phyloP scores from a whole-genome alignment of 1,139 yeast genomes.

The Geotrichum klebahnii region DNA sequence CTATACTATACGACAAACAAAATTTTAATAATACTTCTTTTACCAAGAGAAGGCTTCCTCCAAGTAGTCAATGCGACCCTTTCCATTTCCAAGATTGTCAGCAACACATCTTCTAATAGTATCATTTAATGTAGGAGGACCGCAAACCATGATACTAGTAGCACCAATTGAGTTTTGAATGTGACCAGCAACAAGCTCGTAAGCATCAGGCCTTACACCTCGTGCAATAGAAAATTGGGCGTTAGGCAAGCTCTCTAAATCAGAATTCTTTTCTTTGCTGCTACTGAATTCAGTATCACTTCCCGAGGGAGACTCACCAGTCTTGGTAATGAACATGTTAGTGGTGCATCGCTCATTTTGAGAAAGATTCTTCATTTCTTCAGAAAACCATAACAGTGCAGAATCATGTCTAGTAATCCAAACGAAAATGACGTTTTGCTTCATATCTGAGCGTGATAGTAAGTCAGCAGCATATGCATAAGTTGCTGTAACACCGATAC shows the following conservation, averaged over 20 bases:
- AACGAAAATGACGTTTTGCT: slow-evolving; percentile 42
- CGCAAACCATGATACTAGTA: slow-evolving; percentile 39
- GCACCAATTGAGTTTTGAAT: slow-evolving; percentile 38
- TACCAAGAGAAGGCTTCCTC: slow-evolving; percentile 41
- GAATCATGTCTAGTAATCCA: slow-evolving; percentile 50
- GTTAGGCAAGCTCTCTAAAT: slow-evolving; percentile 6
- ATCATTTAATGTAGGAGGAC: slow-evolving; percentile 42
- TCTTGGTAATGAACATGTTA: slow-evolving; percentile 31
- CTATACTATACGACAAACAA: background rate
- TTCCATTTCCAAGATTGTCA: slow-evolving; percentile 28
- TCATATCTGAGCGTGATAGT: slow-evolving; percentile 6
- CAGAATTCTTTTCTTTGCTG: slow-evolving; percentile 9
- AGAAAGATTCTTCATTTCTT: slow-evolving; percentile 45
- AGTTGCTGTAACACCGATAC: slow-evolving; percentile 64
- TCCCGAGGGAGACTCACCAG: background rate
- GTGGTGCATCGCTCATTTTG: slow-evolving; percentile 35
- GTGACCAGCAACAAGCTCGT: slow-evolving; percentile 28
- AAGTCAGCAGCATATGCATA: slow-evolving; percentile 30
- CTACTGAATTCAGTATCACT: slow-evolving; percentile 5
- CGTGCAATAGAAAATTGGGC: slow-evolving; percentile 6
- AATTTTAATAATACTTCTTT: background rate
- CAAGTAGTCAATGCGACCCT: slow-evolving; percentile 36
- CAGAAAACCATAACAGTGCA: slow-evolving; percentile 49
- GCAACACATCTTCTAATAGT: slow-evolving; percentile 37
- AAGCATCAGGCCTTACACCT: slow-evolving; percentile 40